Conservation (phyloP, 1,284 basidiomycete genomes). For the Polyporus tsugae region DNA sequence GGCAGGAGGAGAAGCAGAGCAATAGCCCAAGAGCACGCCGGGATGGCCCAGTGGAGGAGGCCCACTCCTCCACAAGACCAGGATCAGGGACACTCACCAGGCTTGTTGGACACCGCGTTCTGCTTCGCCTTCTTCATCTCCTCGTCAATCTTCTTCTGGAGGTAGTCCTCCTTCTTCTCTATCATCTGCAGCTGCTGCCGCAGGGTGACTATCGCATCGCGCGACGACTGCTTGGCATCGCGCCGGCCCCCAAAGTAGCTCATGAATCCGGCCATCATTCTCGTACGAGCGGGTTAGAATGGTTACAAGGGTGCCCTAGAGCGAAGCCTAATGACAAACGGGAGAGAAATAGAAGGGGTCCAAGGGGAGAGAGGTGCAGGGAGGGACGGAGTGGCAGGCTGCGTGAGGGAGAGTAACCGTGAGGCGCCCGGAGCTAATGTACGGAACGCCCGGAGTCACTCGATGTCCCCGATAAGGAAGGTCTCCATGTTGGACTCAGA, state of each 20-base stretch:
- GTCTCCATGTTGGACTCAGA: conserved; percentile 22
- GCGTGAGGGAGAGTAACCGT: conserved; percentile 21
- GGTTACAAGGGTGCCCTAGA: conserved; percentile 3
- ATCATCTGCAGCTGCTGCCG: conserved; percentile 94
- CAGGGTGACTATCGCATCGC: conserved; percentile 88
- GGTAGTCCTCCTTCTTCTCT: conserved; percentile 99
- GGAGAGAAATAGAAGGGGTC: conserved; percentile 9
- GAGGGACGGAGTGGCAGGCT: conserved; percentile 24
- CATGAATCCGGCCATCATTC: conserved; percentile 89
- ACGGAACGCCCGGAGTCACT: conserved; percentile 35
- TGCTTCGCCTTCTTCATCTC: conserved; percentile 92
- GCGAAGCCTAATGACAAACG: not conserved
- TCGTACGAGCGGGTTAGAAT: conserved; percentile 8
- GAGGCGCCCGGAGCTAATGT: conserved; percentile 3
- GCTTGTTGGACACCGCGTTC: conserved; percentile 95
- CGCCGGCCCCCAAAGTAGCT: conserved; percentile 83
- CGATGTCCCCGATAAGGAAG: conserved; percentile 45
- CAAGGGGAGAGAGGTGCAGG: conserved; percentile 1
- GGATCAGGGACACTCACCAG: conserved; percentile 58
- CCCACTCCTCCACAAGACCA: conserved; percentile 4
- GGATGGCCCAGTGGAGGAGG: not conserved
- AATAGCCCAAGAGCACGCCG: not conserved
- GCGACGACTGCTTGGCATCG: conserved; percentile 81
- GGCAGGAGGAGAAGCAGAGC: not conserved
- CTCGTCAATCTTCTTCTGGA: conserved; percentile 97